Conservation (phyloP, 345 rosid genomes). For the Camelina laxa region DNA sequence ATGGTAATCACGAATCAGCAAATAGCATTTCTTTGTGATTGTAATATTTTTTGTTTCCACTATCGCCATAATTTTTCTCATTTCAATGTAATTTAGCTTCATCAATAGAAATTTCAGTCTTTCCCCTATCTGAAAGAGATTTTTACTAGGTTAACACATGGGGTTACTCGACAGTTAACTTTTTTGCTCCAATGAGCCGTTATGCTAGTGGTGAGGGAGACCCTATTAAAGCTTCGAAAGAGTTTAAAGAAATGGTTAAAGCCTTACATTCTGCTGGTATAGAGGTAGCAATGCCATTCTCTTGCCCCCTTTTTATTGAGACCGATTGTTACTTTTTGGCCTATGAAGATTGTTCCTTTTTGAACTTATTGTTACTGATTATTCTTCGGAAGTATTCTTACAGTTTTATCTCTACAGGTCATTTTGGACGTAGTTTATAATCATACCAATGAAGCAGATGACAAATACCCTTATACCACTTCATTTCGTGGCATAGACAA, state of each 20-base stretch:
- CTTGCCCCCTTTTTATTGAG: not conserved
- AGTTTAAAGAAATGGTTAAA: slow-evolving; percentile 94
- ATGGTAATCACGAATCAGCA: slow-evolving; percentile 53
- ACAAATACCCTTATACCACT: slow-evolving; percentile 75
- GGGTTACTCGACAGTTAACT: slow-evolving; percentile 98
- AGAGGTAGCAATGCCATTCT: slow-evolving; percentile 60
- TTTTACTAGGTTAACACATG: slow-evolving; percentile 79
- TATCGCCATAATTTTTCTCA: not conserved
- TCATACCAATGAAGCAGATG: slow-evolving; percentile 96
- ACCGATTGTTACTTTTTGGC: slow-evolving; percentile 1
- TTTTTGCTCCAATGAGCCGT: slow-evolving; percentile 97
- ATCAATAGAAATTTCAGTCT: not conserved
- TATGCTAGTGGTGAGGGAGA: slow-evolving; percentile 90
- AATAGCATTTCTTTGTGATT: slow-evolving; percentile 1
- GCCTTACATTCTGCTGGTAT: slow-evolving; percentile 91
- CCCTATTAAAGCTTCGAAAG: slow-evolving; percentile 74
- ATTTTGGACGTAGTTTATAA: slow-evolving; percentile 96
- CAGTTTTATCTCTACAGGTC: slow-evolving; percentile 53
- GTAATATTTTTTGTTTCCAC: not conserved
- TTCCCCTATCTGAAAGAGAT: slow-evolving; percentile 12
- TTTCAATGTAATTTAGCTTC: not conserved
- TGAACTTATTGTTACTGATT: slow-evolving; percentile 20
- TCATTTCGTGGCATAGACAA: slow-evolving; percentile 98
- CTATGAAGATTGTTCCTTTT: not conserved
- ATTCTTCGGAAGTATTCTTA: slow-evolving; percentile 6